A percentile compares a stretch with the other conserved stretches of the same genome.
Conservation (phyloP, 2,329 filamentous ascomycete genomes). For the Eutypella sp. region DNA sequence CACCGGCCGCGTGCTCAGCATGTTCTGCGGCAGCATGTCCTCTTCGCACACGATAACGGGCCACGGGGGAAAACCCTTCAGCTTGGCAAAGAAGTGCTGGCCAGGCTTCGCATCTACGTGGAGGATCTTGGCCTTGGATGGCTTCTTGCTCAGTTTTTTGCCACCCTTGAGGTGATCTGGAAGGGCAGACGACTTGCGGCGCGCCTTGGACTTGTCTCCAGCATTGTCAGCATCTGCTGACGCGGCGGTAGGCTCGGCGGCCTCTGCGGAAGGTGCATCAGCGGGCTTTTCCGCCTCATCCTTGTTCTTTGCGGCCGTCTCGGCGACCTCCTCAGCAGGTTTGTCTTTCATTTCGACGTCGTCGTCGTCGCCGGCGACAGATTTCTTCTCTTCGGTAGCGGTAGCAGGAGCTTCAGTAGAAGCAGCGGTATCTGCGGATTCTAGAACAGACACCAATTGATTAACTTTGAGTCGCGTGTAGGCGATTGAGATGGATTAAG, state of each 20-base stretch:
- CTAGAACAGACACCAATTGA: conserved; percentile 19
- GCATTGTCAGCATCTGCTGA: conserved; percentile 13
- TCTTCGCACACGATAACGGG: conserved; percentile 92
- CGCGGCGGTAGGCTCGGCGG: conserved; percentile 10
- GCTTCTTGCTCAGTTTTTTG: conserved; percentile 84
- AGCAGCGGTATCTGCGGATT: neutral
- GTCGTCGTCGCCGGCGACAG: conserved; percentile 3
- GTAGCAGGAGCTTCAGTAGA: conserved; percentile 18
- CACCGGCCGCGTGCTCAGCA: conserved; percentile 76
- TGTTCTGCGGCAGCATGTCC: conserved; percentile 77
- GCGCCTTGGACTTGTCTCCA: conserved; percentile 37
- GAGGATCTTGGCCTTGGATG: conserved; percentile 65
- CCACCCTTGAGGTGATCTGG: conserved; percentile 51
- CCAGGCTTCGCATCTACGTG: conserved; percentile 82
- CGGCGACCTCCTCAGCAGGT: conserved; percentile 16
- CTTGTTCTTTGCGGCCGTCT: conserved; percentile 13
- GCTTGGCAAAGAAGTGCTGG: conserved; percentile 84
- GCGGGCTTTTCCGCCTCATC: conserved; percentile 12
- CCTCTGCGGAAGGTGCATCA: conserved; percentile 4
- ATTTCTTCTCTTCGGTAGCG: conserved; percentile 18
- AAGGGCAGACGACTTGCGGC: conserved; percentile 68
- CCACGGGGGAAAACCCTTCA: conserved; percentile 95
- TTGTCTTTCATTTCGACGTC: conserved; percentile 27
- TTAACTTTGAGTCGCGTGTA: conserved; percentile 5
- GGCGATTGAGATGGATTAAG: neutral